Conservation (phyloP, 164 flowering plant genomes). For the Magnolia sinica region DNA sequence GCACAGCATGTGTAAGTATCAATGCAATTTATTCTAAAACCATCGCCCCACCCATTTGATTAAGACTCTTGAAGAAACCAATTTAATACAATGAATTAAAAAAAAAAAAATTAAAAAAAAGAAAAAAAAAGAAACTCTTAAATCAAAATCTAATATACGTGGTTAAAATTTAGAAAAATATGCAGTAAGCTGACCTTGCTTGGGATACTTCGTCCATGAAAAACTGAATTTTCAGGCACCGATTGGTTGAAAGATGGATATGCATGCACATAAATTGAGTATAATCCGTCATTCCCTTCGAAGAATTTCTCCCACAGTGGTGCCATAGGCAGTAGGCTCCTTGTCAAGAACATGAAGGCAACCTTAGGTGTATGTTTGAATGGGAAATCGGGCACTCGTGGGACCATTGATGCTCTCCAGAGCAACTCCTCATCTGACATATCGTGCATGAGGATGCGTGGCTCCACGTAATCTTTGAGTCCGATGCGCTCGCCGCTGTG, state of each 20-base stretch:
- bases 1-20: too few species aligned
- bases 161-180: not conserved
- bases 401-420: conserved; percentile 42
- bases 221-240: conserved; percentile 35
- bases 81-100: too few species aligned
- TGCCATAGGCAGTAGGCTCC: conserved; percentile 38
- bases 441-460: conserved; percentile 30
- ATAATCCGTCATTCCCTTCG: conserved; percentile 46
- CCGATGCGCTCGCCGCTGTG: conserved; percentile 6
- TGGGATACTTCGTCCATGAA: conserved; percentile 50
- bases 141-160: not conserved
- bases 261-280: conserved; percentile 57
- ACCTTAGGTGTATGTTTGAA: conserved; percentile 38
- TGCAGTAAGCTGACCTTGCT: conserved; percentile 41
- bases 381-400: conserved; percentile 27
- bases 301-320: conserved; percentile 66
- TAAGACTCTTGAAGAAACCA: not conserved
- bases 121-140: not conserved
- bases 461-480: conserved; percentile 26
- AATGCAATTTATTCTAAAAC: too few species aligned
- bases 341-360: conserved; percentile 61
- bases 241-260: conserved; percentile 40
- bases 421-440: conserved; percentile 8
- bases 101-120: too few species aligned
- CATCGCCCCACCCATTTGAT: too few species aligned